phyloP scores from a whole-genome alignment of 2,329 filamentous ascomycete genomes.

The Diplodia sapinea region DNA sequence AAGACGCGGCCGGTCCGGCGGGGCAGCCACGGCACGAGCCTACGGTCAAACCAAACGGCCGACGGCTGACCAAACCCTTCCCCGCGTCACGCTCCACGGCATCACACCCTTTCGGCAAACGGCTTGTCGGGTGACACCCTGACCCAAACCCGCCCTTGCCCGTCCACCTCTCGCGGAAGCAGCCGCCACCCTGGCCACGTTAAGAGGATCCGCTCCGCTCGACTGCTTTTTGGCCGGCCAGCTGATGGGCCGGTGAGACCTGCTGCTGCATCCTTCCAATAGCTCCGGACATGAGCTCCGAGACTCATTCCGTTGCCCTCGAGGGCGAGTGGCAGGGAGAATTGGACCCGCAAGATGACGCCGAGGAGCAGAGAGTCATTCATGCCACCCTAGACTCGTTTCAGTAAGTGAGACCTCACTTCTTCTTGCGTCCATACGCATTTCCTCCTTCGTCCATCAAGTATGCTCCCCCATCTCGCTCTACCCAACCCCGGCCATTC shows the following conservation, averaged over 20 bases:
- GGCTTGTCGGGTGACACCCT: conserved; percentile 2
- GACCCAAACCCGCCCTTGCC: not conserved
- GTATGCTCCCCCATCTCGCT: not conserved
- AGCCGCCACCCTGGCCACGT: not conserved
- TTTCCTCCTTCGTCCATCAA: not conserved
- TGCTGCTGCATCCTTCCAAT: conserved; percentile 5
- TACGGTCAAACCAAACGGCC: not conserved
- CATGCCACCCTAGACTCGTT: conserved; percentile 88
- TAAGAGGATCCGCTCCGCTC: not conserved
- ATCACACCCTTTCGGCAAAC: conserved; percentile 2
- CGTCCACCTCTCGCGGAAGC: not conserved
- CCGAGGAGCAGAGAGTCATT: conserved; percentile 80
- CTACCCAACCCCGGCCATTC: not conserved
- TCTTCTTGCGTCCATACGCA: not conserved
- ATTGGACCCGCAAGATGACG: conserved; percentile 71
- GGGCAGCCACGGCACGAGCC: not conserved
- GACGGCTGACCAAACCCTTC: not conserved
- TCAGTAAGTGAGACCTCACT: conserved; percentile 62
- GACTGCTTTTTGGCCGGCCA: conserved; percentile 10
- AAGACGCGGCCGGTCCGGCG: not conserved
- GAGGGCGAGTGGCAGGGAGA: conserved; percentile 62
- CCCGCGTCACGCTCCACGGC: conserved; percentile 9
- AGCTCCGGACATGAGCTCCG: conserved; percentile 15
- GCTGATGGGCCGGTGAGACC: conserved; percentile 10
- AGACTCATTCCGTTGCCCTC: conserved; percentile 7